phyloP scores from a whole-genome alignment of 208 protist genomes.

The Crithidia thermophila region DNA sequence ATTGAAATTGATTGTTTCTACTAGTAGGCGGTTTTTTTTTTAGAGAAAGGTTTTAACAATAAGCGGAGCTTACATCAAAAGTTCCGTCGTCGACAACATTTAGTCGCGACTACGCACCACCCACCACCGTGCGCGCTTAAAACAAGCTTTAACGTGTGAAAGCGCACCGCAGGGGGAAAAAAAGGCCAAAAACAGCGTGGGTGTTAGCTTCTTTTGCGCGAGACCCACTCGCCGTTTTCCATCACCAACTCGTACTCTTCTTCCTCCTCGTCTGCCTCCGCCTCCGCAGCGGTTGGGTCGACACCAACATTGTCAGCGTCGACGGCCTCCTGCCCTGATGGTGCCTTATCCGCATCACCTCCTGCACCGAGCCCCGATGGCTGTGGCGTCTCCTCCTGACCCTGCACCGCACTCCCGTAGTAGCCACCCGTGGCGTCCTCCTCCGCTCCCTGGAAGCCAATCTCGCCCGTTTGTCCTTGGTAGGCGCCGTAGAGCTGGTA shows the following conservation, averaged over 20 bases:
- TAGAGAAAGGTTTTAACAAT: too few species aligned
- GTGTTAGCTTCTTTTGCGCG: conserved; percentile 18
- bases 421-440: neutral
- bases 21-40: too few species aligned
- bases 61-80: too few species aligned
- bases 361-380: neutral
- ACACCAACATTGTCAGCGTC: neutral
- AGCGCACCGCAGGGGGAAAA: neutral
- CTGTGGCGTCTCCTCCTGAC: neutral
- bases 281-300: conserved; percentile 17
- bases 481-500: conserved; percentile 41
- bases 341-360: neutral
- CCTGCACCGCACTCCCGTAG: neutral
- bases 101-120: conserved; percentile 6
- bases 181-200: neutral
- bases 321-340: neutral
- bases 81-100: too few species aligned
- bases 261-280: conserved; percentile 57
- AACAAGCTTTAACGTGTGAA: too few species aligned
- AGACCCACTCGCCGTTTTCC: conserved; percentile 61
- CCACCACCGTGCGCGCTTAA: too few species aligned
- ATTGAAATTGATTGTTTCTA: too few species aligned
- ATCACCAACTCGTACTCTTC: conserved; percentile 73
- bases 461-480: conserved; percentile 20
- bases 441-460: conserved; percentile 14